phyloP scores from a whole-genome alignment of 129 eudicot genomes.

The Deinandra increscens region DNA sequence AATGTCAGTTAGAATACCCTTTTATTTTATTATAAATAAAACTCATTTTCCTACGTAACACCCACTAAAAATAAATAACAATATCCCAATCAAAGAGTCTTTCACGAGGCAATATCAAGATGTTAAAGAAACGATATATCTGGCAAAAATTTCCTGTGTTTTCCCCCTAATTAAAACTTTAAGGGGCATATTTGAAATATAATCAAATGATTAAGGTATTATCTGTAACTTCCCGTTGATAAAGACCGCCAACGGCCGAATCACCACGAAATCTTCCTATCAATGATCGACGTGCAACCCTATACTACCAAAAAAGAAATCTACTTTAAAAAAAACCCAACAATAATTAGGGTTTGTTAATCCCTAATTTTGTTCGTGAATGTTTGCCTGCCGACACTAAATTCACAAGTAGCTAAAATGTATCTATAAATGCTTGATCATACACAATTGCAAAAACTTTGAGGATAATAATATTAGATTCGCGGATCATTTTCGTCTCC shows the following conservation, averaged over 20 bases:
- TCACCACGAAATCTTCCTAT: conserved; percentile 27
- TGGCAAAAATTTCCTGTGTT: no score
- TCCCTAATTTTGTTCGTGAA: conserved; percentile 9
- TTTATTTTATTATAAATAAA: no score
- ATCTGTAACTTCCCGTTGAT: conserved; percentile 13
- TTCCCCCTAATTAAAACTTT: not conserved
- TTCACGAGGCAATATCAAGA: no score
- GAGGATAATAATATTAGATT: not conserved
- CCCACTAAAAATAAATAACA: no score
- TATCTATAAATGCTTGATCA: conserved; percentile 8
- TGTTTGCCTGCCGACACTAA: conserved; percentile 20
- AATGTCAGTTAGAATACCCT: no score
- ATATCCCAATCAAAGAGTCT: no score
- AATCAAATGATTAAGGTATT: conserved; percentile 15
- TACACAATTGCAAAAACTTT: conserved; percentile 1
- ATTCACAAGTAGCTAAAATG: conserved; percentile 25
- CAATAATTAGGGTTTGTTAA: conserved; percentile 25
- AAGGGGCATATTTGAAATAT: conserved; percentile 5
- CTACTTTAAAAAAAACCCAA: conserved; percentile 21
- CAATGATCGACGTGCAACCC: conserved; percentile 22
- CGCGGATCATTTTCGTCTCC: conserved; percentile 10
- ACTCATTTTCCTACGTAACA: no score
- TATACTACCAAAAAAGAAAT: conserved; percentile 22
- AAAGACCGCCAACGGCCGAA: conserved; percentile 22
- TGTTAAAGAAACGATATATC: no score